A percentile compares a stretch with the other conserved stretches of the same genome.
These are phyloP conservation scores for Tetrahymena malaccensis DNA, from an alignment of 73 alveolate genomes.

Conservation along the genomic window DNA sequence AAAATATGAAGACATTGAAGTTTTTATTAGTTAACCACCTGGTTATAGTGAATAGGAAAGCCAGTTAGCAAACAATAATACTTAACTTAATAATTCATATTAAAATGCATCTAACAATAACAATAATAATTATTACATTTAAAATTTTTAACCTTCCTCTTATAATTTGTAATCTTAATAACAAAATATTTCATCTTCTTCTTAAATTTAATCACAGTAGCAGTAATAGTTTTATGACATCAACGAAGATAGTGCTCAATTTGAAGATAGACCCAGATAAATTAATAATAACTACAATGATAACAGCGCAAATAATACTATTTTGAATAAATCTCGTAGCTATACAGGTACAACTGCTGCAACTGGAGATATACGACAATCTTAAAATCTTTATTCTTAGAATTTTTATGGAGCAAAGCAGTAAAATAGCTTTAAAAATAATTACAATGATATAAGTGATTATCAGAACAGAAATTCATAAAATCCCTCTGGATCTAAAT, in stretches of 20 bases:
- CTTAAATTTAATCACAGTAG: background rate
- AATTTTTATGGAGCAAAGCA: background rate
- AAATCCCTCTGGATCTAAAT: background rate
- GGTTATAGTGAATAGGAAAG: background rate
- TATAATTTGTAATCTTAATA: background rate
- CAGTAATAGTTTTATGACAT: background rate
- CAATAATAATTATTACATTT: background rate
- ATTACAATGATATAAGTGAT: background rate
- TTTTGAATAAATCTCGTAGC: background rate
- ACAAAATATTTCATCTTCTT: background rate
- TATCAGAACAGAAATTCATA: background rate
- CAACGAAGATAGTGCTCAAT: background rate
- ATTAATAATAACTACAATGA: background rate
- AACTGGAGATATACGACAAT: background rate
- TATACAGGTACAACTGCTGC: background rate
- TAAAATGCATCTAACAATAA: background rate
- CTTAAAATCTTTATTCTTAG: background rate
- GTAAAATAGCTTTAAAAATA: background rate
- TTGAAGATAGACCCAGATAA: background rate
- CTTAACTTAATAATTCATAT: background rate
- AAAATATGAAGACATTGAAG: background rate
- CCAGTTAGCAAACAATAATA: background rate
- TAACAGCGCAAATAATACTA: background rate
- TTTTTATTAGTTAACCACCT: background rate
- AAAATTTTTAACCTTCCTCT: background rate